These are phyloP conservation scores for Triangularia setosa DNA, from an alignment of 2,329 filamentous ascomycete genomes.

Conservation along the genomic window DNA sequence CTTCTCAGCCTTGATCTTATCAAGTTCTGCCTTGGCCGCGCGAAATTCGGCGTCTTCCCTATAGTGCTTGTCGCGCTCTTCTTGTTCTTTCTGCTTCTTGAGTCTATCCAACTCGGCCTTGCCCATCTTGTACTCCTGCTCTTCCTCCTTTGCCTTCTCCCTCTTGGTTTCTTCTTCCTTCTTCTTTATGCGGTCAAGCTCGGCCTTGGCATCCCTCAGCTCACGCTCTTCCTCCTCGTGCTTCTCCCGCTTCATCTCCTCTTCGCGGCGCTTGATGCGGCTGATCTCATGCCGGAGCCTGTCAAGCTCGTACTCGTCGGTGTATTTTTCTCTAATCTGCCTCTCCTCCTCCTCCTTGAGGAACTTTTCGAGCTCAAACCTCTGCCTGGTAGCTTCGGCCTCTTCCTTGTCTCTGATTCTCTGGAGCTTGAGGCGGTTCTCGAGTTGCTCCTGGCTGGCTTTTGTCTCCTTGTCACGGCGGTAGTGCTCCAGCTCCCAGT, in stretches of 20 bases:
- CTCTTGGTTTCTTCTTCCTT: slow-evolving; percentile 25
- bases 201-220: slow-evolving; percentile 41
- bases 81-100: slow-evolving; percentile 29
- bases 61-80: slow-evolving; percentile 17
- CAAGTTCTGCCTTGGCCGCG: slow-evolving; percentile 45
- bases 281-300: slow-evolving; percentile 14
- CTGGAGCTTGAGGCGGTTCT: background rate
- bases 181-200: slow-evolving; percentile 44
- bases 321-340: slow-evolving; percentile 15
- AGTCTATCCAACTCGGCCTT: slow-evolving; percentile 47
- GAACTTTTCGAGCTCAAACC: slow-evolving; percentile 16
- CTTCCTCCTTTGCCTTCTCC: slow-evolving; percentile 20
- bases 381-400: slow-evolving; percentile 6
- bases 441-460: background rate
- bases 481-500: background rate
- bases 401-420: slow-evolving; percentile 1
- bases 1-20: slow-evolving; percentile 39
- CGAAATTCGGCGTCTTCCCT: slow-evolving; percentile 28
- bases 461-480: background rate
- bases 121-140: slow-evolving; percentile 34
- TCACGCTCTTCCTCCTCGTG: slow-evolving; percentile 23
- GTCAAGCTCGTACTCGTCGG: slow-evolving; percentile 18
- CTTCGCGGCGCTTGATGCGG: slow-evolving; percentile 14
- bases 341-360: slow-evolving; percentile 17
- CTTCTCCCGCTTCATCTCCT: slow-evolving; percentile 18